Percentiles rank a stretch among this genome's conserved stretches.
Conservation (phyloP, 2,329 filamentous ascomycete genomes). For the Xylaria sp. region DNA sequence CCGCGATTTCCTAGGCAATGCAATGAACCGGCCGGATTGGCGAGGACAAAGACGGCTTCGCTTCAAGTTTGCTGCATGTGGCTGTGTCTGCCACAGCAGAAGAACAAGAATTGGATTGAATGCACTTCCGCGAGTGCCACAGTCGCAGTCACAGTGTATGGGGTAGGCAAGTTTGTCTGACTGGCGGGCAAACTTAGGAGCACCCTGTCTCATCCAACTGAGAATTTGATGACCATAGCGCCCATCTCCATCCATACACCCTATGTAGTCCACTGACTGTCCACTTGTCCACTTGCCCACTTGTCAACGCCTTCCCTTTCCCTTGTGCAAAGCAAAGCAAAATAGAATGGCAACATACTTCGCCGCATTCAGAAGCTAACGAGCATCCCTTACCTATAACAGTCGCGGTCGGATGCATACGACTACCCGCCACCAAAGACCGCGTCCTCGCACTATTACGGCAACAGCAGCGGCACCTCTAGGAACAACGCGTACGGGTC, state of each 20-base stretch:
- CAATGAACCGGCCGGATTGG: conserved; percentile 10
- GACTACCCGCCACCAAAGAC: conserved; percentile 44
- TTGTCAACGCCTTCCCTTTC: background rate
- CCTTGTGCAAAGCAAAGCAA: conserved; percentile 2
- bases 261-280: background rate
- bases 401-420: conserved; percentile 58
- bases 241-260: conserved; percentile 27
- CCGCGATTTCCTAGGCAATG: conserved; percentile 2
- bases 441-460: conserved; percentile 41
- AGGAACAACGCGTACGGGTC: conserved; percentile 48
- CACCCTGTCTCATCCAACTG: conserved; percentile 36
- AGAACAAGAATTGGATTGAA: conserved; percentile 25
- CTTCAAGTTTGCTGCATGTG: conserved; percentile 6
- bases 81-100: conserved; percentile 15
- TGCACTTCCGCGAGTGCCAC: conserved; percentile 33
- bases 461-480: conserved; percentile 49
- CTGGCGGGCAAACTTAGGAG: conserved; percentile 22
- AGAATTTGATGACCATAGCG: conserved; percentile 30
- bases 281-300: too few relatives aligned
- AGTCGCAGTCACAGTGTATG: conserved; percentile 27
- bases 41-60: conserved; percentile 23
- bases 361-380: conserved; percentile 17
- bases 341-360: conserved; percentile 1
- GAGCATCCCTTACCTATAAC: conserved; percentile 27
- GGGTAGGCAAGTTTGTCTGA: conserved; percentile 34